Percentiles rank a stretch among this genome's conserved stretches.
phyloP scores from a whole-genome alignment of 768 basidiomycete genomes.

The Sistotremastrum suecicum region DNA sequence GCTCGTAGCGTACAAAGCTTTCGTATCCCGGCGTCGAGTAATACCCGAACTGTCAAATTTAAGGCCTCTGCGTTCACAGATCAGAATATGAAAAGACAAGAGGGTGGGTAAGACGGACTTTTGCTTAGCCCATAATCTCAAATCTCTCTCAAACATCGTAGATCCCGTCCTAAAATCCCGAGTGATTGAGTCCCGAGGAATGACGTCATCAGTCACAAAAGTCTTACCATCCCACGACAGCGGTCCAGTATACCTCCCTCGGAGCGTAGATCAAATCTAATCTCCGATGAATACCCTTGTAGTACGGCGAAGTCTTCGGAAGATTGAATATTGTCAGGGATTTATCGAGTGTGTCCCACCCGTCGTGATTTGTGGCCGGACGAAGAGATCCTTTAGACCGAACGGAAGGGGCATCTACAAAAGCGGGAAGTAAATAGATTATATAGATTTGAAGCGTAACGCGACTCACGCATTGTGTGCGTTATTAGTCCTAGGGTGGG shows the following conservation, averaged over 20 bases:
- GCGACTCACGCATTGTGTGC: constrained; percentile 65
- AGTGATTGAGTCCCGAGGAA: not conserved
- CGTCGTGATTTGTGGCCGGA: constrained; percentile 35
- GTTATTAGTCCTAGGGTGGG: constrained; percentile 47
- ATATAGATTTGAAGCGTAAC: not conserved
- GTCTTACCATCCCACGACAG: constrained; percentile 73
- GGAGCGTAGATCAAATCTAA: constrained; percentile 76
- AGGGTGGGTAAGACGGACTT: constrained; percentile 25
- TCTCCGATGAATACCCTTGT: constrained; percentile 40
- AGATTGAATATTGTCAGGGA: constrained; percentile 67
- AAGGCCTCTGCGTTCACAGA: constrained; percentile 34
- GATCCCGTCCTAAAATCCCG: constrained; percentile 56
- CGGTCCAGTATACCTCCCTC: constrained; percentile 73
- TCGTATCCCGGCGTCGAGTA: constrained; percentile 50
- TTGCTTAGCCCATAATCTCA: constrained; percentile 60
- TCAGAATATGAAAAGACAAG: not conserved
- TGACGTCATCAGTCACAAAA: not conserved
- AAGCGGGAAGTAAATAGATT: not conserved
- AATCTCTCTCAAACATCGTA: constrained; percentile 79
- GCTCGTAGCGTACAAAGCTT: constrained; percentile 40
- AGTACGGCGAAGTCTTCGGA: constrained; percentile 23
- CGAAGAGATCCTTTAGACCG: constrained; percentile 34
- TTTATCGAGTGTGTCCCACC: constrained; percentile 73
- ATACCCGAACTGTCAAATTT: constrained; percentile 79
- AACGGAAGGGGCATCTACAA: not conserved